Evolutionary conservation across 192 early-diverging fungal species (phyloP).

Genomic region (Umbelopsis sp.): DNA sequence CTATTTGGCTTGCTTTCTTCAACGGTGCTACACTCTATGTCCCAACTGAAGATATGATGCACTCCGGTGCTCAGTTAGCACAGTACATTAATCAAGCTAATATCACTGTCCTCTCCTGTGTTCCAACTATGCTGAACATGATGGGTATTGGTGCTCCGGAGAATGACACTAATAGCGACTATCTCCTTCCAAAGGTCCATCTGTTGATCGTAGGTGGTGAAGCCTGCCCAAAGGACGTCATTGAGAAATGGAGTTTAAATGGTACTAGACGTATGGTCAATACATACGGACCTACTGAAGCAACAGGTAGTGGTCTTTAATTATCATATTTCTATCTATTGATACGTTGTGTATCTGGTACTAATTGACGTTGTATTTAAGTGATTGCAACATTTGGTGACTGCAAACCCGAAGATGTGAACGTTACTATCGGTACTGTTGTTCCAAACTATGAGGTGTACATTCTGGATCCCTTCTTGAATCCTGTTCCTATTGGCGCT

Average conservation of each 20-base stretch:
- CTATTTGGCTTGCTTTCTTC: background rate
- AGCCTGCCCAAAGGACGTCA: background rate
- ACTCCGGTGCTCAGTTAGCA: background rate
- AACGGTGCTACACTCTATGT: conserved; percentile 3
- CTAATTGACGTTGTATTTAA: background rate
- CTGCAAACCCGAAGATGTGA: background rate
- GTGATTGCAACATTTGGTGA: conserved; percentile 9
- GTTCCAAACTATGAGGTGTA: conserved; percentile 23
- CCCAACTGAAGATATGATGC: conserved; percentile 13
- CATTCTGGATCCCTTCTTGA: conserved; percentile 24
- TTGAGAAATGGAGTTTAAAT: conserved; percentile 7
- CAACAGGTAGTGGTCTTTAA: conserved; percentile 6
- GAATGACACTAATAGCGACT: background rate
- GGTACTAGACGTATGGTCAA: conserved; percentile 17
- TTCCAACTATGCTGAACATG: conserved; percentile 8
- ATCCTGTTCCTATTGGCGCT: conserved; percentile 34
- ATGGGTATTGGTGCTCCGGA: background rate
- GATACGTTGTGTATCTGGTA: background rate
- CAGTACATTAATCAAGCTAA: background rate
- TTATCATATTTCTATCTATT: background rate
- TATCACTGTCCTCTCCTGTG: background rate
- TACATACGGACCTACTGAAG: conserved; percentile 31
- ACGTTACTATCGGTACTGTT: conserved; percentile 27
- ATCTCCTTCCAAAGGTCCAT: background rate
- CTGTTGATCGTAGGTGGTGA: conserved; percentile 1